These are phyloP conservation scores for Larix kaempferi DNA, from an alignment of 75 land plant species.

Conservation along the genomic window DNA sequence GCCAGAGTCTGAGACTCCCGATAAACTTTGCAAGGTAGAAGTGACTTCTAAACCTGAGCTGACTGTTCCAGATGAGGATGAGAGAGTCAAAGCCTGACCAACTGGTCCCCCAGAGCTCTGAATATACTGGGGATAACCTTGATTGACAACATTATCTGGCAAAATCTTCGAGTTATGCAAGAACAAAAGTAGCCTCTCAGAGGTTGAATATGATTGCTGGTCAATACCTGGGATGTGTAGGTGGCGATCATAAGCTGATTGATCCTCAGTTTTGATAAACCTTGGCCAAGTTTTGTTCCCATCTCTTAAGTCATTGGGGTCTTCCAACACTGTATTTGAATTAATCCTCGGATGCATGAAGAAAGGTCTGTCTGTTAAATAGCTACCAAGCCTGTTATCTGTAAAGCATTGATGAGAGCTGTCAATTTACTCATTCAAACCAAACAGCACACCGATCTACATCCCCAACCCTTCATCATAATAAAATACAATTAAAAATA, in stretches of 20 bases:
- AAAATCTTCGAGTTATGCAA: slow-evolving; percentile 3
- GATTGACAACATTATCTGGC: not conserved
- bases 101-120: slow-evolving; percentile 27
- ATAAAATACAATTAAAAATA: not conserved
- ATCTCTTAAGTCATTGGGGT: slow-evolving; percentile 1
- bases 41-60: slow-evolving; percentile 23
- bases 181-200: slow-evolving; percentile 5
- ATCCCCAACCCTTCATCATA: not conserved
- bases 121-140: slow-evolving; percentile 18
- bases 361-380: slow-evolving; percentile 1
- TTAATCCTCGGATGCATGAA: slow-evolving; percentile 9
- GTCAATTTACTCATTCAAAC: not conserved
- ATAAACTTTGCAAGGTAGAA: slow-evolving; percentile 36
- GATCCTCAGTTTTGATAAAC: slow-evolving; percentile 12
- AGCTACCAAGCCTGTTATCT: slow-evolving; percentile 13
- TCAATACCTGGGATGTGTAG: not conserved
- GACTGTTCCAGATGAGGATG: slow-evolving; percentile 31
- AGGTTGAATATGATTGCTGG: slow-evolving; percentile 6
- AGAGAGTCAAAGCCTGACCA: slow-evolving; percentile 28
- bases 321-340: slow-evolving; percentile 5
- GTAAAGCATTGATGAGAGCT: slow-evolving; percentile 1
- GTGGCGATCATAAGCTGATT: slow-evolving; percentile 3
- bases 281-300: not conserved
- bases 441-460: not conserved
- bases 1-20: slow-evolving; percentile 65